phyloP scores from a whole-genome alignment of 2,329 filamentous ascomycete species.

The Coccinonectria pachysandricola region DNA sequence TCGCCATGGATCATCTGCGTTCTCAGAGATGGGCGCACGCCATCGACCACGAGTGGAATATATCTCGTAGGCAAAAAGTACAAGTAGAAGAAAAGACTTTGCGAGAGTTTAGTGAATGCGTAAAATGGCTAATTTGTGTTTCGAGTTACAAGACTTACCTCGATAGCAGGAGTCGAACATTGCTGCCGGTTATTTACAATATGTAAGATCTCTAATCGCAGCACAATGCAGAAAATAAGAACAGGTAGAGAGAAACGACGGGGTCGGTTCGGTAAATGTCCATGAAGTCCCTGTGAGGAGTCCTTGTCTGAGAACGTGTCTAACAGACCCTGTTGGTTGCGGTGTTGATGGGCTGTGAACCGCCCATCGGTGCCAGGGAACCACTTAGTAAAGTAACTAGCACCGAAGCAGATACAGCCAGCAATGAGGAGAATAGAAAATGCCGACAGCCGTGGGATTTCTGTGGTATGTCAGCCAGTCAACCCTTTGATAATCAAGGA shows the following conservation, averaged over 20 bases:
- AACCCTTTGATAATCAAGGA: constrained; percentile 1
- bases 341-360: constrained; percentile 24
- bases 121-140: too few species aligned
- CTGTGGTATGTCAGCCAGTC: constrained; percentile 21
- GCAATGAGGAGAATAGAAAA: constrained; percentile 37
- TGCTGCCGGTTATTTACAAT: constrained; percentile 36
- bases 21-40: constrained; percentile 20
- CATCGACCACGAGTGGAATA: constrained; percentile 25
- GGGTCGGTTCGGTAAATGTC: constrained; percentile 33
- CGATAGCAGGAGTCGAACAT: constrained; percentile 39
- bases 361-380: constrained; percentile 37
- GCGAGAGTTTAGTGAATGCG: too few species aligned
- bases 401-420: constrained; percentile 29
- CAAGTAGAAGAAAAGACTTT: constrained; percentile 36
- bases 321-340: constrained; percentile 11
- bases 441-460: constrained; percentile 38
- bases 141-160: too few species aligned
- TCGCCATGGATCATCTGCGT: constrained; percentile 38
- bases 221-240: constrained; percentile 33
- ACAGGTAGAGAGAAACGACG: constrained; percentile 34
- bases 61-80: constrained; percentile 36
- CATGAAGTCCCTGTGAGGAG: constrained; percentile 25
- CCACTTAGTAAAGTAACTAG: constrained; percentile 34
- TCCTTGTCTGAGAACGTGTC: constrained; percentile 13
- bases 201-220: constrained; percentile 39